phyloP scores from a whole-genome alignment of 106 monocot genomes.

The Apostasia ramifera region DNA sequence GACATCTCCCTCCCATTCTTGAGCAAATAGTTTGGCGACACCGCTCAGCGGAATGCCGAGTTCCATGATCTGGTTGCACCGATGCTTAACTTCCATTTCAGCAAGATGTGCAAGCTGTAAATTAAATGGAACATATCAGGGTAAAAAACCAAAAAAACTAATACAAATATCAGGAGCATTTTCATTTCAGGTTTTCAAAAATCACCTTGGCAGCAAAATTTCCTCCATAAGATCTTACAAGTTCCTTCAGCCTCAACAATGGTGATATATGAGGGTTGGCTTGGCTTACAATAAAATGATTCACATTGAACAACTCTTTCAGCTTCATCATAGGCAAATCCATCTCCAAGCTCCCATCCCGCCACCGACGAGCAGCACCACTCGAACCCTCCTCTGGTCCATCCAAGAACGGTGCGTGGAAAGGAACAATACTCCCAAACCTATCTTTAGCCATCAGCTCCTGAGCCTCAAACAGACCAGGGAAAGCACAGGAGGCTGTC shows the following conservation, averaged over 20 bases:
- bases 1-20: conserved; percentile 94
- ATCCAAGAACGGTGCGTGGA: conserved; percentile 45
- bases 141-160: not conserved
- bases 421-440: conserved; percentile 61
- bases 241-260: conserved; percentile 68
- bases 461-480: conserved; percentile 77
- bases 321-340: conserved; percentile 85
- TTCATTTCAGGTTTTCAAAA: not conserved
- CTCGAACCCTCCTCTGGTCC: conserved; percentile 22
- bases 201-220: conserved; percentile 76
- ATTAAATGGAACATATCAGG: not conserved
- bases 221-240: conserved; percentile 65
- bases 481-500: conserved; percentile 80
- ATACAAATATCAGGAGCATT: not conserved
- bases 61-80: conserved; percentile 80
- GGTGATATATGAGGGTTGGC: conserved; percentile 90
- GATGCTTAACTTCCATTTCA: conserved; percentile 90
- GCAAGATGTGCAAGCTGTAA: conserved; percentile 75
- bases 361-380: conserved; percentile 46
- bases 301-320: conserved; percentile 92
- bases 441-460: conserved; percentile 80
- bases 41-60: conserved; percentile 83
- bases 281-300: conserved; percentile 91
- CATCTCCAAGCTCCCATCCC: conserved; percentile 84
- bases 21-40: conserved; percentile 79